Evolutionary conservation across 2,329 filamentous ascomycete species (phyloP).

Genomic region (Penicillium carneum): DNA sequence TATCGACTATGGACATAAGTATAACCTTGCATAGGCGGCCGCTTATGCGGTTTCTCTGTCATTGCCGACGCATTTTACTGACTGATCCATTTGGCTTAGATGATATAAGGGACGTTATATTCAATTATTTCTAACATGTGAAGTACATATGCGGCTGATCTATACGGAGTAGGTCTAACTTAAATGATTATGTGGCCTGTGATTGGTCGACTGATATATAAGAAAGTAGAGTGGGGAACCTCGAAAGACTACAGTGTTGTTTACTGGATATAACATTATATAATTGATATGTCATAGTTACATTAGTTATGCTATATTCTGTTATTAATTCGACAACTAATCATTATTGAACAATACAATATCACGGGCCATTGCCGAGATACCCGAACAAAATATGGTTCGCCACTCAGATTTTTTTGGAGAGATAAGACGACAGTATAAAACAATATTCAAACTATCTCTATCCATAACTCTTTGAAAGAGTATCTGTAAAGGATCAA

Average conservation of each 20-base stretch:
- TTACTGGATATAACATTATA: not conserved
- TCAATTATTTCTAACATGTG: not conserved
- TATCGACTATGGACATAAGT: not conserved
- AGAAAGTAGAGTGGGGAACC: slow-evolving; percentile 18
- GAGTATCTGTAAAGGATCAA: not conserved
- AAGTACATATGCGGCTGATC: slow-evolving; percentile 2
- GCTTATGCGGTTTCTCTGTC: not conserved
- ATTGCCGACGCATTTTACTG: not conserved
- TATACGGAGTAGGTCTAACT: not conserved
- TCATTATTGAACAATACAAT: no score
- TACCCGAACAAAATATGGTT: not conserved
- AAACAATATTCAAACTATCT: not conserved
- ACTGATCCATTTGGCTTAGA: not conserved
- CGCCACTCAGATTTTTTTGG: slow-evolving; percentile 8
- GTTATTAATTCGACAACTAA: no score
- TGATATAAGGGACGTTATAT: not conserved
- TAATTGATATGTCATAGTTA: not conserved
- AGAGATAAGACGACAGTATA: not conserved
- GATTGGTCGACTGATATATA: slow-evolving; percentile 27
- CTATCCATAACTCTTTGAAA: not conserved
- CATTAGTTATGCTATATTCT: not conserved
- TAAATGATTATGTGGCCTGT: slow-evolving; percentile 1
- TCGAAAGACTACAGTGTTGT: not conserved
- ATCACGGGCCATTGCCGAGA: not conserved
- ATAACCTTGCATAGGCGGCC: not conserved